These are phyloP conservation scores for Drechslerella stenobrocha DNA, from an alignment of 2,329 filamentous ascomycete species.

Conservation along the genomic window DNA sequence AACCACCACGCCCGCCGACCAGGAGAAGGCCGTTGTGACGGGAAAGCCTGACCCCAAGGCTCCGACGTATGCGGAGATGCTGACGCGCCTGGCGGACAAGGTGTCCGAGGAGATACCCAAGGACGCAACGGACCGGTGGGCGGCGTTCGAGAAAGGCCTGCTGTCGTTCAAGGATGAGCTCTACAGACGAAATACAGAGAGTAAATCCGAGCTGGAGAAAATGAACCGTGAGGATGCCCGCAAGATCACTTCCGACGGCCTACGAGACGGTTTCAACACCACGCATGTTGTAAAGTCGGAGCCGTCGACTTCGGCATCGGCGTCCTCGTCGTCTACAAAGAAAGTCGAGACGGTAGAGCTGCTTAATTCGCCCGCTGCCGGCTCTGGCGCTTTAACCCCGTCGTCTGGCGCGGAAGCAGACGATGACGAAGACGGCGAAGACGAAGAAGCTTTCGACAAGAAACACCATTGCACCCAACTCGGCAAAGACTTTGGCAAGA, in stretches of 20 bases:
- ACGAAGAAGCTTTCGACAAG: slow-evolving; percentile 66
- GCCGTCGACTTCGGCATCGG: background rate
- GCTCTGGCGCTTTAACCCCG: slow-evolving; percentile 58
- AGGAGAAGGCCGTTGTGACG: slow-evolving; percentile 26
- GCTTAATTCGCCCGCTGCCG: slow-evolving; percentile 67
- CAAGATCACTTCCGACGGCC: slow-evolving; percentile 91
- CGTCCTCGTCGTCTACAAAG: slow-evolving; percentile 57
- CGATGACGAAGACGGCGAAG: slow-evolving; percentile 61
- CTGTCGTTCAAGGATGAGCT: slow-evolving; percentile 77
- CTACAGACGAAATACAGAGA: slow-evolving; percentile 72
- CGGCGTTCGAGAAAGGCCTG: slow-evolving; percentile 77
- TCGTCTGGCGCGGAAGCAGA: slow-evolving; percentile 67
- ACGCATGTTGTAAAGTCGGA: slow-evolving; percentile 73
- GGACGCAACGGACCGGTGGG: slow-evolving; percentile 69
- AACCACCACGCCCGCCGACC: slow-evolving; percentile 47
- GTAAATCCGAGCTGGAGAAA: slow-evolving; percentile 73
- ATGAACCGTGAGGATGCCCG: slow-evolving; percentile 80
- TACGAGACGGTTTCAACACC: slow-evolving; percentile 87
- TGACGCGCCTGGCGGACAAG: slow-evolving; percentile 92
- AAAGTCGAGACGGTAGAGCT: slow-evolving; percentile 67
- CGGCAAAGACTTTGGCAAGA: slow-evolving; percentile 78
- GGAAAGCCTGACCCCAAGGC: slow-evolving; percentile 57
- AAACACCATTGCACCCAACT: slow-evolving; percentile 74
- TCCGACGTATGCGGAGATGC: slow-evolving; percentile 93
- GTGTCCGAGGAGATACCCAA: slow-evolving; percentile 85